Percentiles rank a stretch among this genome's conserved stretches.
Evolutionary conservation across 768 basidiomycete genomes (phyloP).

Genomic region (Boletus reticuloceps): DNA sequence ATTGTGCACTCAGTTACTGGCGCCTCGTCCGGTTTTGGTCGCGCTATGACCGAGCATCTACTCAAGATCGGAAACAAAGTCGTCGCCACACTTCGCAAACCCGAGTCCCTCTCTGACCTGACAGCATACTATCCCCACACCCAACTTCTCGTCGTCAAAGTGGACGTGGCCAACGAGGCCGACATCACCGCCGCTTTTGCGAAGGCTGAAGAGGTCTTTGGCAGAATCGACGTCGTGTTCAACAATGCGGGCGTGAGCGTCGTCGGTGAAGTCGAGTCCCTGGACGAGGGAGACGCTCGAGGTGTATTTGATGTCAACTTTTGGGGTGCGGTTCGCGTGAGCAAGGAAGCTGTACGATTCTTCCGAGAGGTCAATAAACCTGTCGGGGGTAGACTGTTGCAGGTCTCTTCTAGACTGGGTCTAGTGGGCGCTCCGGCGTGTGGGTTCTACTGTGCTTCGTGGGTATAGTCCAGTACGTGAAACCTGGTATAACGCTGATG

Average conservation of each 20-base stretch:
- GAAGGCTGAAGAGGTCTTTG: constrained; percentile 25
- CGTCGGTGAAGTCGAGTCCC: constrained; percentile 37
- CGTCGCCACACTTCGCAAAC: constrained; percentile 43
- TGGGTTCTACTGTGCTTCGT: constrained; percentile 29
- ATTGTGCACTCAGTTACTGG: constrained; percentile 28
- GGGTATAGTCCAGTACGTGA: neutral
- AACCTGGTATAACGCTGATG: neutral
- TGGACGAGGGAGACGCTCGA: constrained; percentile 30
- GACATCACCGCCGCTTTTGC: constrained; percentile 30
- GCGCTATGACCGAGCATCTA: constrained; percentile 29
- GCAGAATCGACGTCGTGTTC: constrained; percentile 37
- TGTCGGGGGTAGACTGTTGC: constrained; percentile 37
- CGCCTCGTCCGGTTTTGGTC: constrained; percentile 39
- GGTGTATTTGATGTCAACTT: constrained; percentile 37
- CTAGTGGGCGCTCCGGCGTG: constrained; percentile 14
- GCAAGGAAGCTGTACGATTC: constrained; percentile 28
- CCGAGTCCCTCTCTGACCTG: constrained; percentile 31
- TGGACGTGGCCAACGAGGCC: constrained; percentile 30
- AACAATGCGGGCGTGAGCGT: constrained; percentile 33
- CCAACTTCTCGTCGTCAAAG: constrained; percentile 29
- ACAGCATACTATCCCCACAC: constrained; percentile 16
- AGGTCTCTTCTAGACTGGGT: constrained; percentile 36
- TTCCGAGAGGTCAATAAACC: constrained; percentile 41
- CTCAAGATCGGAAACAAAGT: constrained; percentile 37
- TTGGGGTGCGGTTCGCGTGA: constrained; percentile 34